Conservation (phyloP, 345 rosid species). For the Isatis tinctoria region DNA sequence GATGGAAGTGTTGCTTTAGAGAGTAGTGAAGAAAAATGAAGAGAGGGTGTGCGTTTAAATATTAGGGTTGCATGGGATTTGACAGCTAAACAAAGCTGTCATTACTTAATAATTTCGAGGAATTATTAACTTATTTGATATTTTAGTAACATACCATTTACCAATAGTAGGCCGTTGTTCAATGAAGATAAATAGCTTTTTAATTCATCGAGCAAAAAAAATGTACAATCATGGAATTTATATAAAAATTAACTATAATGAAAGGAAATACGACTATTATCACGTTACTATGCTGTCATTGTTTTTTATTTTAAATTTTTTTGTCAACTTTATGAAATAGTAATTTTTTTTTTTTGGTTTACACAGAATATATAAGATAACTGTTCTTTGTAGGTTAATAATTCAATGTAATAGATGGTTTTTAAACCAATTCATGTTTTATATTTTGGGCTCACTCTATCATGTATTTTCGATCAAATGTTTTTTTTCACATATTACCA, state of each 20-base stretch:
- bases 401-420: too few relatives aligned
- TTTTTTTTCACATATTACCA: too few relatives aligned
- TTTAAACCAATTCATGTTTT: too few relatives aligned
- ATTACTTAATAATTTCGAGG: background rate
- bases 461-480: too few relatives aligned
- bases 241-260: background rate
- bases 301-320: too few relatives aligned
- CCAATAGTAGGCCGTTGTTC: background rate
- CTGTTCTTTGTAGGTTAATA: background rate
- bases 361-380: background rate
- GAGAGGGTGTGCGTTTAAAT: background rate
- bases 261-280: background rate
- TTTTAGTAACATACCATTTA: background rate
- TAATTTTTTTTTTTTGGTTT: background rate
- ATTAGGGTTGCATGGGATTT: background rate
- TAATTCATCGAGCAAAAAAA: background rate
- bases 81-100: slow-evolving; percentile 7
- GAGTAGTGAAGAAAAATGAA: slow-evolving; percentile 13
- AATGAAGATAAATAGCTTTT: background rate
- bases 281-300: background rate
- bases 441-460: too few relatives aligned
- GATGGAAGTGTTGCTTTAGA: background rate
- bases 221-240: background rate
- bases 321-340: background rate
- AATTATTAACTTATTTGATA: background rate